These are phyloP conservation scores for Edaphochlamys debaryana DNA, from an alignment of 139 green algal species.

Conservation along the genomic window DNA sequence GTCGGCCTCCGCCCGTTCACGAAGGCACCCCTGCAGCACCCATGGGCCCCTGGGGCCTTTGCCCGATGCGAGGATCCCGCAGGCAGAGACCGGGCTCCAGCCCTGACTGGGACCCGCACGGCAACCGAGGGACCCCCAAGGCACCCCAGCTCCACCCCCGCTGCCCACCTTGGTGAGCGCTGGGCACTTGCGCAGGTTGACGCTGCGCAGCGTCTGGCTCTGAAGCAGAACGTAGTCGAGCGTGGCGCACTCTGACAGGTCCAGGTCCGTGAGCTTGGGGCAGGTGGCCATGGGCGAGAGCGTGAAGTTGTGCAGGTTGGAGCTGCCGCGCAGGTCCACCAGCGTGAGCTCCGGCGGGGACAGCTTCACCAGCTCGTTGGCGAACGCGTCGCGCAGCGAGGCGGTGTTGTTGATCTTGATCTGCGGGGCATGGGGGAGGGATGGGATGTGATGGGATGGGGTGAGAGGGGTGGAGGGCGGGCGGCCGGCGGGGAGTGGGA, in stretches of 20 bases:
- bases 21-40: too few species aligned
- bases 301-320: constrained; percentile 75
- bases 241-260: constrained; percentile 65
- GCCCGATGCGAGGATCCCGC: too few species aligned
- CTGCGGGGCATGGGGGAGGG: constrained; percentile 22
- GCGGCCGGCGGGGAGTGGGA: too few species aligned
- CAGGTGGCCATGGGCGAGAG: constrained; percentile 71
- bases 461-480: too few species aligned
- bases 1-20: too few species aligned
- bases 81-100: too few species aligned
- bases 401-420: constrained; percentile 71
- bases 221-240: constrained; percentile 80
- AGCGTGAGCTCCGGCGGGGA: constrained; percentile 70
- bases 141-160: too few species aligned
- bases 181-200: constrained; percentile 67
- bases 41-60: too few species aligned
- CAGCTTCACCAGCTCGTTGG: constrained; percentile 81
- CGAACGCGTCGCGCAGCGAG: constrained; percentile 77
- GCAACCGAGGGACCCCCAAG: too few species aligned
- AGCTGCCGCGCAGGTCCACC: constrained; percentile 63
- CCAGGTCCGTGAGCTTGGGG: constrained; percentile 68
- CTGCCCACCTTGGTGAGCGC: constrained; percentile 70
- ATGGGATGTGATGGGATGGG: too few species aligned
- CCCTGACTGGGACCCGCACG: too few species aligned
- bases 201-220: constrained; percentile 57